These are phyloP conservation scores for Perkinsus chesapeaki DNA, from an alignment of 169 alveolate species.

Conservation along the genomic window DNA sequence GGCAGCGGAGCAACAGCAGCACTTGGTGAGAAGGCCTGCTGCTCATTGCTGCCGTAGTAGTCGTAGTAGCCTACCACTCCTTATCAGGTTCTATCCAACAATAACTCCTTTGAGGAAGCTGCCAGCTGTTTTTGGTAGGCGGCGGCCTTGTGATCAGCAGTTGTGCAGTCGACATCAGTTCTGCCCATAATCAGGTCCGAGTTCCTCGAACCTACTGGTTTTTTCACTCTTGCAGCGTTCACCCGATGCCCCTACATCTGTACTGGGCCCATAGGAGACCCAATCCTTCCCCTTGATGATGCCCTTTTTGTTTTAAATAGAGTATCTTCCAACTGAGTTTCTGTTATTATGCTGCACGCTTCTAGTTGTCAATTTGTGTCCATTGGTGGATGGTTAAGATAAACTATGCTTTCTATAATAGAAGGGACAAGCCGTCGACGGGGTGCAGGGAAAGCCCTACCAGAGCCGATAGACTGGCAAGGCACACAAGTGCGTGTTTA, in stretches of 20 bases:
- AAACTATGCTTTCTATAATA: background rate
- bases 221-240: background rate
- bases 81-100: background rate
- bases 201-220: background rate
- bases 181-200: background rate
- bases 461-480: background rate
- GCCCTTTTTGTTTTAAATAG: background rate
- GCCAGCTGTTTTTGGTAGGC: background rate
- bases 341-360: background rate
- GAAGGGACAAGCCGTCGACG: background rate
- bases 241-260: background rate
- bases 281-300: background rate
- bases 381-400: background rate
- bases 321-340: background rate
- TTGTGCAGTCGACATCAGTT: no score
- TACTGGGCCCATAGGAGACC: background rate
- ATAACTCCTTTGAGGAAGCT: background rate
- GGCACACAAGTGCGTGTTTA: background rate
- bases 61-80: background rate
- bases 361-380: background rate
- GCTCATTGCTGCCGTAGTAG: no score
- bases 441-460: background rate
- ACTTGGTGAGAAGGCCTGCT: no score
- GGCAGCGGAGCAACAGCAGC: background rate
- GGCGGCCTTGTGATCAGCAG: no score